Evolutionary conservation across 495 filamentous ascomycete species (phyloP).

Genomic region (Poronia punctata): DNA sequence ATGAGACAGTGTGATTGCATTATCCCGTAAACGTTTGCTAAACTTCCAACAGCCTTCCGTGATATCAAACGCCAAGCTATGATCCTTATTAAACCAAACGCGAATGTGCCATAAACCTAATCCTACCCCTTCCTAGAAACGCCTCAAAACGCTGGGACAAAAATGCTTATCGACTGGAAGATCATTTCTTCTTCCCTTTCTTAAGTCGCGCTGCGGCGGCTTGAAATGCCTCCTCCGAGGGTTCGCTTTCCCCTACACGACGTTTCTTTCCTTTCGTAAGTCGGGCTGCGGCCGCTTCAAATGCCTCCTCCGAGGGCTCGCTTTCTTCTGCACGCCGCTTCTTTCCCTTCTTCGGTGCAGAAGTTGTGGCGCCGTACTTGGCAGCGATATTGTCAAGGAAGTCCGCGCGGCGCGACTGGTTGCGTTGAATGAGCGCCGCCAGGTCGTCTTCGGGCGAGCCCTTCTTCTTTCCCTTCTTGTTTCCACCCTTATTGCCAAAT

Average conservation of each 20-base stretch:
- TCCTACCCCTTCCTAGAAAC: not conserved
- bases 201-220: conserved; percentile 37
- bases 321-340: conserved; percentile 36
- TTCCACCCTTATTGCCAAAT: conserved; percentile 33
- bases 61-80: too few species aligned
- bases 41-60: too few species aligned
- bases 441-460: conserved; percentile 32
- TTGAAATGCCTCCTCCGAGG: conserved; percentile 64
- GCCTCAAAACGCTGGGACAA: not conserved
- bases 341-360: conserved; percentile 40
- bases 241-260: conserved; percentile 39
- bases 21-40: too few species aligned
- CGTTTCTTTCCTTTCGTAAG: conserved; percentile 46
- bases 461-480: conserved; percentile 32
- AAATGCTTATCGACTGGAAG: not conserved
- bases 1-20: too few species aligned
- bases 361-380: conserved; percentile 53
- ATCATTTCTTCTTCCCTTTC: conserved; percentile 30
- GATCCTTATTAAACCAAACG: not conserved
- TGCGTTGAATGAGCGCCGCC: conserved; percentile 35
- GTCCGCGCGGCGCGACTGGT: conserved; percentile 29
- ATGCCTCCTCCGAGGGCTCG: conserved; percentile 63
- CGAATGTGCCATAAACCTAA: not conserved
- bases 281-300: conserved; percentile 44
- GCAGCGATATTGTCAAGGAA: conserved; percentile 66